Evolutionary conservation across 1,284 basidiomycete species (phyloP).

Genomic region (Ceratobasidium sp.): DNA sequence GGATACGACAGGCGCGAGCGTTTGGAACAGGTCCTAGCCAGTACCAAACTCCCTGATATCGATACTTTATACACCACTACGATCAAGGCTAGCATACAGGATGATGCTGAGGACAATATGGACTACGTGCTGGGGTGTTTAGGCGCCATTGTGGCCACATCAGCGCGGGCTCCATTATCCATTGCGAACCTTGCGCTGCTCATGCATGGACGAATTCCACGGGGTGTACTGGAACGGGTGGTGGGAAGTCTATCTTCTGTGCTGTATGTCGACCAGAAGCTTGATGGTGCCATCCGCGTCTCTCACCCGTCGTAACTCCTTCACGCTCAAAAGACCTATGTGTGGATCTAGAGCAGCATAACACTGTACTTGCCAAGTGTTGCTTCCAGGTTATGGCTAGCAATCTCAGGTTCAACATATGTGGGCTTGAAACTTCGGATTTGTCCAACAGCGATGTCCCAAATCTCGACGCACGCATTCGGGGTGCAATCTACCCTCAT

Average conservation of each 20-base stretch:
- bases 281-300: neutral
- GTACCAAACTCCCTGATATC: neutral
- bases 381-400: conserved; percentile 3
- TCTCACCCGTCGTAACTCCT: conserved; percentile 22
- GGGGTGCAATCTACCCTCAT: neutral
- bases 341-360: neutral
- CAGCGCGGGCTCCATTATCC: neutral
- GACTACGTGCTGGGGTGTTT: neutral
- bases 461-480: neutral
- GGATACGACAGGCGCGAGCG: neutral
- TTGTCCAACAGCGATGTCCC: conserved; percentile 17
- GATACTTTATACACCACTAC: neutral
- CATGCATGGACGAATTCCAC: neutral
- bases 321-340: conserved; percentile 1
- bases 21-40: neutral
- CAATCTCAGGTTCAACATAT: conserved; percentile 14
- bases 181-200: neutral
- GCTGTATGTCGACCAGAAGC: conserved; percentile 4
- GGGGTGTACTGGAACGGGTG: neutral
- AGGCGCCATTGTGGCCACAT: neutral
- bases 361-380: neutral
- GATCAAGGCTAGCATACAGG: neutral
- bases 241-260: conserved; percentile 3
- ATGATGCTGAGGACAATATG: neutral
- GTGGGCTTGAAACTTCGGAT: conserved; percentile 8